Conservation (phyloP, 176 grass and related monocot genomes). For the Luzula sylvatica region DNA sequence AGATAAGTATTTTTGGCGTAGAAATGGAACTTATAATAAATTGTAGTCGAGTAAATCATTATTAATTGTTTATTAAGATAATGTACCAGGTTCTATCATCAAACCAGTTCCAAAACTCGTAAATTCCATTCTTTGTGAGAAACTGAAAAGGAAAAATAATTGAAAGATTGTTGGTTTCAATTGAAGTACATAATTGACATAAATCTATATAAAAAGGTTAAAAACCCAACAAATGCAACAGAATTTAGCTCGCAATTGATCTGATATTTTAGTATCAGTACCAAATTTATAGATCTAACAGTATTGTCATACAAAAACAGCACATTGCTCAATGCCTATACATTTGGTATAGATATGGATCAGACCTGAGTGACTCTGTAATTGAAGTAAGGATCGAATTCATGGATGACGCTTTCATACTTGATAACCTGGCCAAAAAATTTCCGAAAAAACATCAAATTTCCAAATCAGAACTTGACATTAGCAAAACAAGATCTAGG, state of each 20-base stretch:
- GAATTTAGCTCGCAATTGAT: background rate
- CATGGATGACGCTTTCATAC: slow-evolving; percentile 99
- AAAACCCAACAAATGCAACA: background rate
- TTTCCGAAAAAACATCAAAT: slow-evolving; percentile 5
- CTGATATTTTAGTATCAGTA: background rate
- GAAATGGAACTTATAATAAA: background rate
- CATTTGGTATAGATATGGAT: background rate
- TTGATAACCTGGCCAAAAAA: slow-evolving; percentile 72
- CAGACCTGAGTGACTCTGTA: slow-evolving; percentile 95
- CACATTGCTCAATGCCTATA: background rate
- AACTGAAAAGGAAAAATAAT: slow-evolving; percentile 43
- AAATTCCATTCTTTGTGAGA: slow-evolving; percentile 97
- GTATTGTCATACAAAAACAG: background rate
- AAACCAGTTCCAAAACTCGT: slow-evolving; percentile 99
- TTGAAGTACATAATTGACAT: background rate
- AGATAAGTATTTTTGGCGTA: slow-evolving; percentile 2
- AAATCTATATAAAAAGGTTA: background rate
- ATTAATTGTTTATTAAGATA: background rate
- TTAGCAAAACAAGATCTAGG: slow-evolving; percentile 6
- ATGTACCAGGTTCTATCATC: slow-evolving; percentile 94
- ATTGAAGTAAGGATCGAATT: slow-evolving; percentile 99
- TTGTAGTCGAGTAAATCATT: too few species aligned
- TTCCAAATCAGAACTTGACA: background rate
- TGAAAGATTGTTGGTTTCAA: slow-evolving; percentile 11
- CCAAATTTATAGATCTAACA: slow-evolving; percentile 2